These are phyloP conservation scores for Plenodomus tracheiphilus DNA, from an alignment of 2,329 filamentous ascomycete species.

Conservation along the genomic window DNA sequence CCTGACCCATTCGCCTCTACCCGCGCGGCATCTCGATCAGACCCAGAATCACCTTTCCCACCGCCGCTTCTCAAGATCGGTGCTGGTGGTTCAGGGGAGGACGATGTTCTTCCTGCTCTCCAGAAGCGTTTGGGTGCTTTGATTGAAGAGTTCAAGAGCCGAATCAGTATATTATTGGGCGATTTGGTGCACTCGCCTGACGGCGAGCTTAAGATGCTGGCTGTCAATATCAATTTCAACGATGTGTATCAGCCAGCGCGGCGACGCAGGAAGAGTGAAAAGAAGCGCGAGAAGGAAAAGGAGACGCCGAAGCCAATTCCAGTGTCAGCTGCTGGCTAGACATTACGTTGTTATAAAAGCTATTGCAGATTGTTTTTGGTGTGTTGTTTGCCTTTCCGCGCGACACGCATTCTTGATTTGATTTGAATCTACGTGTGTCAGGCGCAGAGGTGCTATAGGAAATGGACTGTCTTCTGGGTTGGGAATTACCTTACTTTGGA, in stretches of 20 bases:
- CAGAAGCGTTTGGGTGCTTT: slow-evolving; percentile 73
- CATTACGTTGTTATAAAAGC: too few species aligned
- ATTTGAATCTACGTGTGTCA: too few species aligned
- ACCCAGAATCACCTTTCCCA: slow-evolving; percentile 49
- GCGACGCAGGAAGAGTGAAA: slow-evolving; percentile 56
- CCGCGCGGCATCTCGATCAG: slow-evolving; percentile 28
- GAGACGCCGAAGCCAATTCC: slow-evolving; percentile 21
- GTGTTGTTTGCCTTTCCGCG: too few species aligned
- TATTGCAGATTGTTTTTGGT: too few species aligned
- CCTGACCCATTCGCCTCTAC: slow-evolving; percentile 27
- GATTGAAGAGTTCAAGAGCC: slow-evolving; percentile 73
- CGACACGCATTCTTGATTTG: too few species aligned
- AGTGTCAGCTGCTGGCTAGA: neutral
- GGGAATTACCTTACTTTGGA: too few species aligned
- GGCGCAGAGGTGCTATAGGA: too few species aligned
- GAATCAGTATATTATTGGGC: slow-evolving; percentile 80
- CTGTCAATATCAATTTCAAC: slow-evolving; percentile 99
- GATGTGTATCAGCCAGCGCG: slow-evolving; percentile 85
- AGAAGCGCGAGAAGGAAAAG: slow-evolving; percentile 35
- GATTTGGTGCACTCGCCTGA: slow-evolving; percentile 93
- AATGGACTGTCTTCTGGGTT: too few species aligned
- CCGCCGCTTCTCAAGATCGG: slow-evolving; percentile 42
- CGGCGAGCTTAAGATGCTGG: slow-evolving; percentile 92
- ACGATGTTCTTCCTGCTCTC: slow-evolving; percentile 73
- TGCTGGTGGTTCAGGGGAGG: slow-evolving; percentile 50